These are phyloP conservation scores for Irpex sp. DNA, from an alignment of 1,284 basidiomycete species.

Conservation along the genomic window DNA sequence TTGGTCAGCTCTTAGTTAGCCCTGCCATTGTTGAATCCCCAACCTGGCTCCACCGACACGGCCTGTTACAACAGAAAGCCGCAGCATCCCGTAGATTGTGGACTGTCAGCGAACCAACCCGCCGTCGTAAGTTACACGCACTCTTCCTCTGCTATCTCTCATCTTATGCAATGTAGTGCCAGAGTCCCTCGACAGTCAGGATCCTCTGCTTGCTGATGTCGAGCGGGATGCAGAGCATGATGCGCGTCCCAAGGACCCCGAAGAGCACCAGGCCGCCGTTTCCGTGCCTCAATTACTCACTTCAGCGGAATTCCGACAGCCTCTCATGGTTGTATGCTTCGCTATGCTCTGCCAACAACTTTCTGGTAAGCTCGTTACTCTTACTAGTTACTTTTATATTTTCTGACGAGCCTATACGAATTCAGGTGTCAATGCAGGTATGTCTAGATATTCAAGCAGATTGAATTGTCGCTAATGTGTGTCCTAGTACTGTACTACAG, in stretches of 20 bases:
- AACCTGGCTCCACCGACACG: slow-evolving; percentile 51
- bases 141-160: background rate
- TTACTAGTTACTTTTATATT: background rate
- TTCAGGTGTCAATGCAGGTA: slow-evolving; percentile 52
- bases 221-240: slow-evolving; percentile 28
- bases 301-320: slow-evolving; percentile 54
- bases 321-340: slow-evolving; percentile 66
- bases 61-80: slow-evolving; percentile 45
- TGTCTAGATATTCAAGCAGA: background rate
- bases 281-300: slow-evolving; percentile 50
- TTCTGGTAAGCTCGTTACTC: slow-evolving; percentile 44
- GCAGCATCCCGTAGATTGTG: slow-evolving; percentile 46
- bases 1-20: slow-evolving; percentile 53
- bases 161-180: slow-evolving; percentile 8
- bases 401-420: background rate
- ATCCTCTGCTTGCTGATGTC: slow-evolving; percentile 38
- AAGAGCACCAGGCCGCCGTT: slow-evolving; percentile 31
- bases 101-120: slow-evolving; percentile 21
- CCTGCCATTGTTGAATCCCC: slow-evolving; percentile 61
- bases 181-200: slow-evolving; percentile 25
- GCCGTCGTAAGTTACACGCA: background rate
- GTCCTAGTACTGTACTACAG: slow-evolving; percentile 81
- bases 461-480: background rate
- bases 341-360: slow-evolving; percentile 78
- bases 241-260: slow-evolving; percentile 17